Evolutionary conservation across 2,329 filamentous ascomycete genomes (phyloP).

Genomic region (Periconia macrospinosa): DNA sequence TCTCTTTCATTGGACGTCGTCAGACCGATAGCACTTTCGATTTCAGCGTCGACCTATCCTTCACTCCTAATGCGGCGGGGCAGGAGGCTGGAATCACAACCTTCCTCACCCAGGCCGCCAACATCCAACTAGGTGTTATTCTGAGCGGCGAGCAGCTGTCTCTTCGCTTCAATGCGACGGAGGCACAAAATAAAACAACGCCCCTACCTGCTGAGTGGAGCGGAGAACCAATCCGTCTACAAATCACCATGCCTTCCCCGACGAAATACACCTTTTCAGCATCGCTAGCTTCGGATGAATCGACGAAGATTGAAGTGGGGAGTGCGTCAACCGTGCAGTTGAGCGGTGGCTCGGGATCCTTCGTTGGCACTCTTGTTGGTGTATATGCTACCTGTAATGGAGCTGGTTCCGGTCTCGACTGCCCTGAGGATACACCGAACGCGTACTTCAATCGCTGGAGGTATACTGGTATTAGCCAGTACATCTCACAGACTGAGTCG

Average conservation of each 20-base stretch:
- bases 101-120: constrained; percentile 49
- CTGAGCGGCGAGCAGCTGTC: constrained; percentile 46
- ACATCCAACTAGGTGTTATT: neutral
- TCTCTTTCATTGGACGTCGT: constrained; percentile 55
- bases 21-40: constrained; percentile 59
- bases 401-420: constrained; percentile 16
- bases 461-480: neutral
- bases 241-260: constrained; percentile 49
- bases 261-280: constrained; percentile 49
- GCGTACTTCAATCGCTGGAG: constrained; percentile 3
- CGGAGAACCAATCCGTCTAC: constrained; percentile 38
- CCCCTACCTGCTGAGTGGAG: constrained; percentile 47
- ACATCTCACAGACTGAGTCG: neutral
- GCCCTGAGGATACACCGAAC: neutral
- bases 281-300: constrained; percentile 15
- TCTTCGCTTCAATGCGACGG: constrained; percentile 50
- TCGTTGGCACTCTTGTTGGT: constrained; percentile 53
- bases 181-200: constrained; percentile 41
- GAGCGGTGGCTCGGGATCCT: constrained; percentile 23
- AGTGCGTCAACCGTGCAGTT: constrained; percentile 28
- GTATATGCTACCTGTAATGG: constrained; percentile 59
- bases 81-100: constrained; percentile 58
- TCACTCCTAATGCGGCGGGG: constrained; percentile 39
- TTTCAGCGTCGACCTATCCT: constrained; percentile 53
- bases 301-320: constrained; percentile 17